phyloP scores from a whole-genome alignment of 345 rosid genomes.

The Lepidium didymum region DNA sequence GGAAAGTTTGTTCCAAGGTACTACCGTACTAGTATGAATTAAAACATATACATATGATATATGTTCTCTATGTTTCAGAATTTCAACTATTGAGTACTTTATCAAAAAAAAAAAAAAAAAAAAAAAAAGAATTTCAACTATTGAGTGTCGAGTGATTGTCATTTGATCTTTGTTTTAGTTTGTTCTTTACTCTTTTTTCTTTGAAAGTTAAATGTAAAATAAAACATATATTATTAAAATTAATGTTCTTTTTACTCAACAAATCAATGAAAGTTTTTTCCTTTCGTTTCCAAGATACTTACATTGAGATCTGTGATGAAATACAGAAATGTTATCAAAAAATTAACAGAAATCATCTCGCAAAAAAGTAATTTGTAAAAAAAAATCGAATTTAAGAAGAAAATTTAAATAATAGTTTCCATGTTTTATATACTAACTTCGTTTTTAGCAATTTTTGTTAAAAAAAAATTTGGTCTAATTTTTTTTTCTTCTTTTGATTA shows the following conservation, averaged over 20 bases:
- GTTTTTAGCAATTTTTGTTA: too few species aligned
- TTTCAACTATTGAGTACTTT: not conserved
- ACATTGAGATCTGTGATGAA: too few species aligned
- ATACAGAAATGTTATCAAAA: too few species aligned
- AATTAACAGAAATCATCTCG: too few species aligned
- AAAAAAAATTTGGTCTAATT: too few species aligned
- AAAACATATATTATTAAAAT: not conserved
- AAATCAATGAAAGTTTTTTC: not conserved
- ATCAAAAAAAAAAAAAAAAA: too few species aligned
- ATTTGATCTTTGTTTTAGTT: not conserved
- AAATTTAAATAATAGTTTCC: not conserved
- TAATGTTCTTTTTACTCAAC: not conserved
- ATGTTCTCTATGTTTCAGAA: not conserved
- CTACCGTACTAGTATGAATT: conserved; percentile 25
- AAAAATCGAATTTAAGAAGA: too few species aligned
- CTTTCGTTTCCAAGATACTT: not conserved
- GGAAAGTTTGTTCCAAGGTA: conserved; percentile 63
- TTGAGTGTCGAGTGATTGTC: not conserved
- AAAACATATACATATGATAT: not conserved
- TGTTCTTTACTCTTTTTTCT: not conserved
- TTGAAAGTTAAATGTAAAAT: too few species aligned
- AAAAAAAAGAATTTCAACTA: too few species aligned
- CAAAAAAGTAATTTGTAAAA: not conserved
- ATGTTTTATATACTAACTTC: too few species aligned
- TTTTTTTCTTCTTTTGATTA: too few species aligned